Evolutionary conservation across 164 flowering plant genomes (phyloP), one percentile per base, ranked within the genome.

Genomic region (Stephania yunnanensis): DNA sequence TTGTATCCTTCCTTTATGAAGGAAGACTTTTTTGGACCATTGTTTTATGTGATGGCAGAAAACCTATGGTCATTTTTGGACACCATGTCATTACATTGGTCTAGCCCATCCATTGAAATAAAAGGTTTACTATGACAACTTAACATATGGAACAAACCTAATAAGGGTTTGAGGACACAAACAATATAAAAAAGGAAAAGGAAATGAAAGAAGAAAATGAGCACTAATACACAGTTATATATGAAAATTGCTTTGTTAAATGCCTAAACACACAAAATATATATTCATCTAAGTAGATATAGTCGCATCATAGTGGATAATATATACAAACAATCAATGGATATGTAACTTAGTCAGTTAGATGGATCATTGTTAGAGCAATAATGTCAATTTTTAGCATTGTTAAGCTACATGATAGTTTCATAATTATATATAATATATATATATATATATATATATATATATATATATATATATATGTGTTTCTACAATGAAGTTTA

Each of bases 51-150:
- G 75, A 66, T 76, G 71, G 68, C 31, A 25, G 58, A 53, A 61
- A 71, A 53, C 72, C 77, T 75, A 44, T 78, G 86, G 73, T 76
- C 82, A 78, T 82, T 82, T 79, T 84, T 88, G 53, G 97, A 98
- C 78, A 96, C 91, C 20, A 87, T 79, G 76, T 82, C 76, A 76
- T 91, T 92, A 89, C 99, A 94, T 80, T 86, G 85, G 42, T 90
- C 90, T 86, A 92, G 82, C 46, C 90, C 98, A 81, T 96, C 98
- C 81, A 93, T 98, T 93, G 90, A 70, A 66, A 83, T 8, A 53
- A 42, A 70, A 72, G 29, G 1, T 48, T 48, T 22, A 46, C 4
- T 45, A 11, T 69, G 20, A 44, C 17, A 69, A 44, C 29, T 73
- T 30, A 25, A 30, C 36, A 31, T 12, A 29, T 12, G 31, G 31